Conservation (phyloP, 169 alveolate species). For the Eimeria nieschulzi region DNA sequence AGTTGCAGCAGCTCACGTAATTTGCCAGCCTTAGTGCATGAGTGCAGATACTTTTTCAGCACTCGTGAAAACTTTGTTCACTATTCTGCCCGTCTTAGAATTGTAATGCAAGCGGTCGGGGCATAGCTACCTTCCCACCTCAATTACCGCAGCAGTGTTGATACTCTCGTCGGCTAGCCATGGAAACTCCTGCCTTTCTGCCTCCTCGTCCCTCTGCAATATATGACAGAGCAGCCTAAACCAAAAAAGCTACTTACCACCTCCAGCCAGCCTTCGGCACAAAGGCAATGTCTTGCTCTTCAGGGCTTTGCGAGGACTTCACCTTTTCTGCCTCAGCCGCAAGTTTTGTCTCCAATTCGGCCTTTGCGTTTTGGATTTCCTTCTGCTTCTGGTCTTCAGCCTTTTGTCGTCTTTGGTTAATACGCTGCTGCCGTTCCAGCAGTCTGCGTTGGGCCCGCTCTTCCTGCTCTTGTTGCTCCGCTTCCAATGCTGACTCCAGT, state of each 20-base stretch:
- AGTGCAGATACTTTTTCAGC: too few relatives aligned
- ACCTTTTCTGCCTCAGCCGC: constrained; percentile 34
- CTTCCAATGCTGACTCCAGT: constrained; percentile 42
- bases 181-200: constrained; percentile 15
- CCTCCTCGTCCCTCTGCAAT: constrained; percentile 52
- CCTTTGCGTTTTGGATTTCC: constrained; percentile 33
- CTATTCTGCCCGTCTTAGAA: too few relatives aligned
- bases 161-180: constrained; percentile 42
- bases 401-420: constrained; percentile 22
- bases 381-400: constrained; percentile 51
- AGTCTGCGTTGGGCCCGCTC: constrained; percentile 37
- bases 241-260: too few relatives aligned
- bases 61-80: too few relatives aligned
- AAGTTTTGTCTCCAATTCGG: constrained; percentile 40
- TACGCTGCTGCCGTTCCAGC: constrained; percentile 41
- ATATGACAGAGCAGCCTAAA: background rate
- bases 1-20: constrained; percentile 29
- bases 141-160: constrained; percentile 50
- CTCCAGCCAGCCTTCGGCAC: too few relatives aligned
- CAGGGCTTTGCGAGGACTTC: background rate
- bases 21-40: too few relatives aligned
- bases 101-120: too few relatives aligned
- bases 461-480: constrained; percentile 38
- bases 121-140: constrained; percentile 22
- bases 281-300: background rate